A percentile compares a stretch with the other conserved stretches of the same genome.
Evolutionary conservation across 1,284 basidiomycete genomes (phyloP).

Genomic region (Fistulina hepatica): DNA sequence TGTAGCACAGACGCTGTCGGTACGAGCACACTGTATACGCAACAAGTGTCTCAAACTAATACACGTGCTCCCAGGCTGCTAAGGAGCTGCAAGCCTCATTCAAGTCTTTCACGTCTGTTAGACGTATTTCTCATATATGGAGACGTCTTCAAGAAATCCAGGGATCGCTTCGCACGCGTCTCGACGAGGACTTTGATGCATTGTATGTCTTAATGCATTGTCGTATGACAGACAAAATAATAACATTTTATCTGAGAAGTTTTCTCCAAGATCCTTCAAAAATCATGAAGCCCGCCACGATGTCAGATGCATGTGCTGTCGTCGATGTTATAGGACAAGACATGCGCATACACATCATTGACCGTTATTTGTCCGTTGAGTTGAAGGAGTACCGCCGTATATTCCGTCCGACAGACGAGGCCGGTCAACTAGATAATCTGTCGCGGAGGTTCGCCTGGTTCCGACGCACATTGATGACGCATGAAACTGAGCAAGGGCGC

Average conservation of each 20-base stretch:
- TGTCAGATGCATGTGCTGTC: constrained; percentile 73
- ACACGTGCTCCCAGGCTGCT: constrained; percentile 49
- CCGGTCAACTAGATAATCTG: constrained; percentile 94
- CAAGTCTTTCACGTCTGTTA: constrained; percentile 64
- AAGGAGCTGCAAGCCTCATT: constrained; percentile 76
- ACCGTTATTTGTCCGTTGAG: constrained; percentile 84
- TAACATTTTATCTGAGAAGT: constrained; percentile 29
- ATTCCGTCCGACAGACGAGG: constrained; percentile 85
- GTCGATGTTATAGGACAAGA: constrained; percentile 82
- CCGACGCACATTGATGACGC: constrained; percentile 75
- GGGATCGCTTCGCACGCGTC: constrained; percentile 60
- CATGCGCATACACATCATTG: constrained; percentile 70
- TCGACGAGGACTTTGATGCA: constrained; percentile 82
- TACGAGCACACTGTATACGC: constrained; percentile 25
- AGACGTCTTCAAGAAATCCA: constrained; percentile 73
- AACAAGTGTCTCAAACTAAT: constrained; percentile 2
- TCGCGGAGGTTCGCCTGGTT: constrained; percentile 95
- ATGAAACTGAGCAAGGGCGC: constrained; percentile 78
- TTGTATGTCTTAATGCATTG: constrained; percentile 48
- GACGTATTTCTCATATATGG: constrained; percentile 67
- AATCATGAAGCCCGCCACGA: constrained; percentile 49
- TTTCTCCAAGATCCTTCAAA: constrained; percentile 71
- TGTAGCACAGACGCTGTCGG: constrained; percentile 73
- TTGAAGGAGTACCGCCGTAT: constrained; percentile 95
- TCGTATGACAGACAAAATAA: constrained; percentile 3